Evolutionary conservation across 2,329 filamentous ascomycete genomes (phyloP).

Genomic region (Aspergillus costaricaensis): DNA sequence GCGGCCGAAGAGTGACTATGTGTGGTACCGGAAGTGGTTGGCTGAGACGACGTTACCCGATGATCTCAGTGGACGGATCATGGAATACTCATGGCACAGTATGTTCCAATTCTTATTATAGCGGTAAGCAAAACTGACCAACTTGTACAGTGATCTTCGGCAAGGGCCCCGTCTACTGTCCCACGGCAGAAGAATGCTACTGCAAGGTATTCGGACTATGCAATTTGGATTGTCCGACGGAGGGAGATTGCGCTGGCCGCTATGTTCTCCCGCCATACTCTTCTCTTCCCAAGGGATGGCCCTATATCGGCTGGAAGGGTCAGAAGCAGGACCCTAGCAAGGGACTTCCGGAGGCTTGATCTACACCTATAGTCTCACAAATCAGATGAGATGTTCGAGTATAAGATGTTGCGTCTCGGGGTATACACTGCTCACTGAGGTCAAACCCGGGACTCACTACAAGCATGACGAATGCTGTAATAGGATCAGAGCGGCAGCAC

Average conservation of each 20-base stretch:
- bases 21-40: slow-evolving; percentile 53
- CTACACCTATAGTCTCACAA: not conserved
- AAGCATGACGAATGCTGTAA: no score
- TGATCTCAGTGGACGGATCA: slow-evolving; percentile 54
- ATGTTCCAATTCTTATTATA: slow-evolving; percentile 28
- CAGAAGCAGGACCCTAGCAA: slow-evolving; percentile 37
- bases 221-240: slow-evolving; percentile 43
- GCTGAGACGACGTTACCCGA: slow-evolving; percentile 50
- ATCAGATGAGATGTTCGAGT: not conserved
- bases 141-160: slow-evolving; percentile 58
- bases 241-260: slow-evolving; percentile 55
- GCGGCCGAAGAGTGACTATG: slow-evolving; percentile 52
- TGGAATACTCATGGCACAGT: slow-evolving; percentile 65
- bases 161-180: slow-evolving; percentile 61
- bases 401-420: not conserved
- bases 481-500: not conserved
- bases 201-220: slow-evolving; percentile 68
- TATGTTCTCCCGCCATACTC: slow-evolving; percentile 62
- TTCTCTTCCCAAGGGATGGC: slow-evolving; percentile 64
- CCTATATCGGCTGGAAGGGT: slow-evolving; percentile 55
- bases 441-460: not conserved
- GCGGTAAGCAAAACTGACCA: slow-evolving; percentile 2
- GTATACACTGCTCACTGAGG: not conserved
- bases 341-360: slow-evolving; percentile 34
- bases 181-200: slow-evolving; percentile 63